Evolutionary conservation across 78 protist genomes (phyloP), one percentile per base, ranked within the genome.

Genomic region (Bodo saltans): DNA sequence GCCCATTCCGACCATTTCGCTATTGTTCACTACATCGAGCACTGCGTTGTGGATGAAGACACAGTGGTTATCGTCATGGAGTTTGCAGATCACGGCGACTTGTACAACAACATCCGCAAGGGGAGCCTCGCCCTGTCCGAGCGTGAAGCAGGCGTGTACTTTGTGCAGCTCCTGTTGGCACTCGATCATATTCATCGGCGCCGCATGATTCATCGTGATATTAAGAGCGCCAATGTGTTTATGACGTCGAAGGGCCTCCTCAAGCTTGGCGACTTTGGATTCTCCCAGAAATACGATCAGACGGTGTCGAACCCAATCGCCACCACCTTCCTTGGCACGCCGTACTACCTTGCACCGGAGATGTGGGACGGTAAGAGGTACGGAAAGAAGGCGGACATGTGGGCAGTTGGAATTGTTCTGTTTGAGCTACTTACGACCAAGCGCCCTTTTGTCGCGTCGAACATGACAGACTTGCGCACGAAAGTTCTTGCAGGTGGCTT

Each of bases 321-420:
- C 3, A 1, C 60, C 0, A 94, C 94, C 27, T 83, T 85, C 32
- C 60, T 90, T 38, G 98, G 98, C 34, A 95, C 97, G 35, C 98
- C 98, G 0, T 95, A 89, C 88, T 94, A 95, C 85, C 73, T 95
- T 30, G 82, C 91, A 0, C 98, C 98, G 0, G 97, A 94, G 71
- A 85, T 94, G n/a, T 91, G 92, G 87, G 88, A 90, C 47, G 84
- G 78, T 42, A 93, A 89, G 83, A 89, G 94, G n/a, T 73, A 83
- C 71, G 68, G 32, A 47, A 71, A 68, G 60, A 69, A 85, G 53
- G 27, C 78, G 25, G 91, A 88, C 83, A 68, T 88, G 33, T 88
- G 91, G 91, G 25, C 86, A n/a, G 11, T 68, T 28, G 85, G 85
- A 3, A 79, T 88, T 73, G n/a, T 83, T 27, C 78, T 92, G 26